A percentile compares a stretch with the other conserved stretches of the same genome.
These are phyloP conservation scores for Tremella fuciformis DNA, from an alignment of 768 basidiomycete species.

Conservation along the genomic window DNA sequence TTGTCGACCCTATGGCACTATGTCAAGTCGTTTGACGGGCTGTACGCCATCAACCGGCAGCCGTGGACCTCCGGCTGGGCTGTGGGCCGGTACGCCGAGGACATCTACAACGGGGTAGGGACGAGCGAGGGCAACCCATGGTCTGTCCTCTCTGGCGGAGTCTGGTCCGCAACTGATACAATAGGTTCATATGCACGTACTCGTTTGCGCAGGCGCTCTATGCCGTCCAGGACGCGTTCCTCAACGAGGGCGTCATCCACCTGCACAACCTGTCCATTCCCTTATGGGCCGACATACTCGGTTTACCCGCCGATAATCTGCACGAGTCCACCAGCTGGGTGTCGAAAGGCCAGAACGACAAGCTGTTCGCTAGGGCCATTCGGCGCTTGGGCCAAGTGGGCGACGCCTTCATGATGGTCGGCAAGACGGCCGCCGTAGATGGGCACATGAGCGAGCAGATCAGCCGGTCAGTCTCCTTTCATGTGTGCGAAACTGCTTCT, in stretches of 20 bases:
- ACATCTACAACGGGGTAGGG: constrained; percentile 51
- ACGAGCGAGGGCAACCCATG: constrained; percentile 49
- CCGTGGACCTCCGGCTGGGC: constrained; percentile 43
- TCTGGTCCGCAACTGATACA: neutral
- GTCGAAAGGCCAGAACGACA: neutral
- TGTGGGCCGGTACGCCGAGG: constrained; percentile 47
- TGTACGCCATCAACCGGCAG: constrained; percentile 47
- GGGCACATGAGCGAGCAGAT: constrained; percentile 49
- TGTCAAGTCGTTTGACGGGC: constrained; percentile 41
- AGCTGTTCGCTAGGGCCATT: constrained; percentile 17
- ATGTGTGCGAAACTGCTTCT: neutral
- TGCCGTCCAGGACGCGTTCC: constrained; percentile 15
- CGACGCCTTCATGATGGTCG: constrained; percentile 27
- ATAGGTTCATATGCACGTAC: constrained; percentile 44
- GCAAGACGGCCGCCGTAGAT: constrained; percentile 15
- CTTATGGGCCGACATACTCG: constrained; percentile 41
- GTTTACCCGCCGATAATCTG: neutral
- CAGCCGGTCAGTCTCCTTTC: constrained; percentile 28
- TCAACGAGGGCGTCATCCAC: constrained; percentile 11
- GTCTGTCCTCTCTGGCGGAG: constrained; percentile 26
- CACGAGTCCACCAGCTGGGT: neutral
- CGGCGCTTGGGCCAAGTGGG: constrained; percentile 17
- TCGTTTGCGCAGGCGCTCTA: constrained; percentile 35
- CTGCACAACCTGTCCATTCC: constrained; percentile 12
- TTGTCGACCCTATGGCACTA: constrained; percentile 44